Conservation (phyloP, 2,329 filamentous ascomycete species). For the Ceratocystiopsis sp. region DNA sequence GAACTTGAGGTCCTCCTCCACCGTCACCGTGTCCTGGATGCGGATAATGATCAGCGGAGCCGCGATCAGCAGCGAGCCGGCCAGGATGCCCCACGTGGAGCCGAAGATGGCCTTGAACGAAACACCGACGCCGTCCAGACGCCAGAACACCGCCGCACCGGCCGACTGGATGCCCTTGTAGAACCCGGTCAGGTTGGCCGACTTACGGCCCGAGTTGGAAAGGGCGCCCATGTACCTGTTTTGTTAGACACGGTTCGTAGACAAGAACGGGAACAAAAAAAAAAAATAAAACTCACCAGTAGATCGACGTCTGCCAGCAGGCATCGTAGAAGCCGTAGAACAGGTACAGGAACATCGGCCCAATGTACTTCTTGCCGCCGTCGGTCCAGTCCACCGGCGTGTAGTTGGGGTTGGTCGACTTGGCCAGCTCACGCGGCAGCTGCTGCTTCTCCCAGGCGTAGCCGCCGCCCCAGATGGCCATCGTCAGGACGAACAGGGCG, state of each 20-base stretch:
- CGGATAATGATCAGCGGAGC: constrained; percentile 62
- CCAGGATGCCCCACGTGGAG: constrained; percentile 56
- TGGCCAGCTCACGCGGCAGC: constrained; percentile 26
- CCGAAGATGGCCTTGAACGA: constrained; percentile 58
- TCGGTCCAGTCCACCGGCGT: constrained; percentile 44
- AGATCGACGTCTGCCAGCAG: constrained; percentile 75
- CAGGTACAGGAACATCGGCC: constrained; percentile 76
- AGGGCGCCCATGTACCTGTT: constrained; percentile 87
- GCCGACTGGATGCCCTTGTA: constrained; percentile 56
- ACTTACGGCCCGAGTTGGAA: constrained; percentile 80
- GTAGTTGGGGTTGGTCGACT: constrained; percentile 10
- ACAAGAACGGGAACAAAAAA: no score
- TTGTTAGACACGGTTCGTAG: no score
- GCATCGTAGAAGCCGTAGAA: constrained; percentile 86
- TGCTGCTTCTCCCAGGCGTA: constrained; percentile 58
- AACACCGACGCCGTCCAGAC: constrained; percentile 44
- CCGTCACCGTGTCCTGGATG: constrained; percentile 59
- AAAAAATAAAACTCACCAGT: no score
- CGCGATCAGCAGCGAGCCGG: constrained; percentile 57
- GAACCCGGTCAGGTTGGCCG: constrained; percentile 65
- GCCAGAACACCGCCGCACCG: constrained; percentile 60
- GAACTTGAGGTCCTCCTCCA: constrained; percentile 72
- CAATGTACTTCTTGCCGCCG: constrained; percentile 41
- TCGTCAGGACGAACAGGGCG: constrained; percentile 50
- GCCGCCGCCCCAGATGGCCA: constrained; percentile 69